Evolutionary conservation across 225 moss, liverwort and hornwort genomes (phyloP), one percentile per base, ranked within the genome.

Genomic region (Polytrichum formosum): DNA sequence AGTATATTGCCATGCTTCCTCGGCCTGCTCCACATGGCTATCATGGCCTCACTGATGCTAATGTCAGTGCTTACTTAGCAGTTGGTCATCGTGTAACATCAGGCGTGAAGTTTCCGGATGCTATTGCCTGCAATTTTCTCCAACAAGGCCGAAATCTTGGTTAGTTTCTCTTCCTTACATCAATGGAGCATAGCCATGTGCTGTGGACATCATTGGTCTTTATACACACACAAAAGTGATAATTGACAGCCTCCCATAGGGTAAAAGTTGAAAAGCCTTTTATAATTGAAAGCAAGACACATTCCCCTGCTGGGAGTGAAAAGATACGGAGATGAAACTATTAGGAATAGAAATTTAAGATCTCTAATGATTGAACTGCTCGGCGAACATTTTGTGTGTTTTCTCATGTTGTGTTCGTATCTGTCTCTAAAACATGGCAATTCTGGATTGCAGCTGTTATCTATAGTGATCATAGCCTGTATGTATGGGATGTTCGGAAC

Each of bases 1-100:
- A 81, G 26, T 91, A 91, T 56, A 76, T 83, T 74, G 78, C 91
- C 35, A 91, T 86, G 53, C 81, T 91, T 69, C 91, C 91, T 74
- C 79, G 91, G 53, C 91, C 91, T 71, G 91, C 86, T 30, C 91
- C 91, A 7, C 71, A 84, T 69, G 91, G 91, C 23, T 91, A 88
- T 62, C 91, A 91, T 80, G 91, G 91, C 55, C 83, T 91, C 30
- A 91, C 91, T 71, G 91, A 91, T 74, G 78, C 72, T 72, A 88
- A 88, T 64, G 83, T 85, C 69, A 81, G 82, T 70, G 79, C 82
- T 63, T 83, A 85, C 76, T 82, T 91, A 71, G 83, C 91, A 62
- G 76, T 83, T 66, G 84, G 91, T 74, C 78, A 88, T 67, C 85
- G 85, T 59, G 81, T 88, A 27, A 86, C 81, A 28, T 72, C 82